Percentiles rank a stretch among this genome's conserved stretches.
Evolutionary conservation across 1,284 basidiomycete species (phyloP).

Genomic region (Exobasidium cylindrosporum): DNA sequence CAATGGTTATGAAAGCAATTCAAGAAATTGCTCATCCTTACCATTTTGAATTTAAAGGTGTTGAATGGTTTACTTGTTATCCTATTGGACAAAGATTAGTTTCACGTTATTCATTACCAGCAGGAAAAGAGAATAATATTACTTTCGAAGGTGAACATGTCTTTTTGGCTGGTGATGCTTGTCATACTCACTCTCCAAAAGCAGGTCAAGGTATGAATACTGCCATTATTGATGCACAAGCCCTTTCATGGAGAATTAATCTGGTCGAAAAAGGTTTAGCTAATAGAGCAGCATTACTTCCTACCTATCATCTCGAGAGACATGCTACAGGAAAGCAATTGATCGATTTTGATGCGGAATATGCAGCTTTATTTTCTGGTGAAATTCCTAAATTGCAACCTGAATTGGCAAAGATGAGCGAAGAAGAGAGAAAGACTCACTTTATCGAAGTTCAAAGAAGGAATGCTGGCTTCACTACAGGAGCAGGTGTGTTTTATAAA

Average conservation of each 20-base stretch:
- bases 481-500: slow-evolving; percentile 41
- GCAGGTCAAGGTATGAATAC: slow-evolving; percentile 58
- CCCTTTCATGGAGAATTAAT: slow-evolving; percentile 57
- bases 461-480: slow-evolving; percentile 49
- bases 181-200: slow-evolving; percentile 58
- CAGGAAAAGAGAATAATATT: slow-evolving; percentile 18
- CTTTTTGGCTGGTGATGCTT: slow-evolving; percentile 57
- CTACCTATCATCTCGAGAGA: slow-evolving; percentile 57
- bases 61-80: slow-evolving; percentile 57
- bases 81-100: slow-evolving; percentile 49
- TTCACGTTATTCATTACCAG: slow-evolving; percentile 40
- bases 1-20: slow-evolving; percentile 55
- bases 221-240: slow-evolving; percentile 57
- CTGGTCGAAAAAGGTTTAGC: slow-evolving; percentile 57
- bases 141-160: slow-evolving; percentile 47
- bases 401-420: slow-evolving; percentile 34
- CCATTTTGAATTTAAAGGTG: slow-evolving; percentile 55
- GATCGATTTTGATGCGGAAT: slow-evolving; percentile 56
- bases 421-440: slow-evolving; percentile 40
- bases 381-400: slow-evolving; percentile 47
- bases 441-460: slow-evolving; percentile 47
- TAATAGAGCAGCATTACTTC: slow-evolving; percentile 48
- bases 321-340: slow-evolving; percentile 56
- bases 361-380: slow-evolving; percentile 56
- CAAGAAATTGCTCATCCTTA: slow-evolving; percentile 57